A percentile compares a stretch with the other conserved stretches of the same genome.
These are phyloP conservation scores for Paxillus ammoniavirescens DNA, from an alignment of 768 basidiomycete species.

Conservation along the genomic window DNA sequence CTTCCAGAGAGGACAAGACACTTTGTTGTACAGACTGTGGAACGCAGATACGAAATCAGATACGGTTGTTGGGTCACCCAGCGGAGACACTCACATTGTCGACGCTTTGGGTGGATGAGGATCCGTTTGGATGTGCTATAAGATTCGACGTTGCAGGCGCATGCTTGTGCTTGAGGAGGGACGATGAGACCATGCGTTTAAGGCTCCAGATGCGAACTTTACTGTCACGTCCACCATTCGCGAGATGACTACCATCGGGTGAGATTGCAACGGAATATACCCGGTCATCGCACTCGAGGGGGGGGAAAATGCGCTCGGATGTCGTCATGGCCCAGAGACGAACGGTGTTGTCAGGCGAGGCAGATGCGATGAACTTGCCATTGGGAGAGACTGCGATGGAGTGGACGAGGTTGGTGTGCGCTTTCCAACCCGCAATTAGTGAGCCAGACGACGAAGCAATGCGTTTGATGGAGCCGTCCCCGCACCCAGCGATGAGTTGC, in stretches of 20 bases:
- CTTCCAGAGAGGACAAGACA: too few relatives aligned
- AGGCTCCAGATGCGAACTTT: not conserved
- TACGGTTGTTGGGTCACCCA: too few relatives aligned
- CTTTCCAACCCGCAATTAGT: not conserved
- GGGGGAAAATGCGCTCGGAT: not conserved
- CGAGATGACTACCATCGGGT: not conserved
- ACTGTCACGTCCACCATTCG: not conserved
- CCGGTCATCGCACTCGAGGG: not conserved
- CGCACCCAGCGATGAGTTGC: not conserved
- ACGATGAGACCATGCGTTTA: not conserved
- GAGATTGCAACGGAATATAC: not conserved
- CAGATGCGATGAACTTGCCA: conserved; percentile 10
- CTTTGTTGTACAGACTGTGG: too few relatives aligned
- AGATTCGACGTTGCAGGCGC: too few relatives aligned
- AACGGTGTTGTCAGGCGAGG: conserved; percentile 5
- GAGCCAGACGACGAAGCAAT: not conserved
- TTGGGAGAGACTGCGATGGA: conserved; percentile 6
- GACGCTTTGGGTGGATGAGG: too few relatives aligned
- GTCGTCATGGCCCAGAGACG: conserved; percentile 6
- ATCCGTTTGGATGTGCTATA: too few relatives aligned
- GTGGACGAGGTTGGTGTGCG: not conserved
- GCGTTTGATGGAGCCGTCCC: not conserved
- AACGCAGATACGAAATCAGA: too few relatives aligned
- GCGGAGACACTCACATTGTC: too few relatives aligned
- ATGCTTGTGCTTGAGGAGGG: not conserved